Conservation (phyloP, 1,284 basidiomycete genomes). For the Peniophora sp. region DNA sequence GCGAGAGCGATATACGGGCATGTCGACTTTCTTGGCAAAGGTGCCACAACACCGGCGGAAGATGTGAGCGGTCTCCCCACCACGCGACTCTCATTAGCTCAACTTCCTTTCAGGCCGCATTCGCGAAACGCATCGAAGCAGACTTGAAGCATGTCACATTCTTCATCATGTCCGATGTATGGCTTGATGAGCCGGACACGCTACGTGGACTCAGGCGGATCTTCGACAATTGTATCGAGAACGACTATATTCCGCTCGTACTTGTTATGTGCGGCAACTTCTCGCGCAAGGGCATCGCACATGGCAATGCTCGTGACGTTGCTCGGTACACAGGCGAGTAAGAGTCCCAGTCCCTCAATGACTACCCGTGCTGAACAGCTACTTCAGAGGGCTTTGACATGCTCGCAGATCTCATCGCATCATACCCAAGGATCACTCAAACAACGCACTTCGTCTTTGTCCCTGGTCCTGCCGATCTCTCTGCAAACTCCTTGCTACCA, state of each 20-base stretch:
- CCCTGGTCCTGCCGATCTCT: slow-evolving; percentile 88
- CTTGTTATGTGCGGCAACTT: slow-evolving; percentile 97
- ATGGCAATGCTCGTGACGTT: slow-evolving; percentile 72
- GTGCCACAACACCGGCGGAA: slow-evolving; percentile 86
- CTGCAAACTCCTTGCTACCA: slow-evolving; percentile 71
- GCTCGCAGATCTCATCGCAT: slow-evolving; percentile 77
- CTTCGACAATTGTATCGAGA: slow-evolving; percentile 89
- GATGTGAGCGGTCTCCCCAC: slow-evolving; percentile 68
- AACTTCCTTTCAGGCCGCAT: slow-evolving; percentile 37
- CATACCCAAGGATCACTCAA: slow-evolving; percentile 71
- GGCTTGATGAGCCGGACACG: slow-evolving; percentile 87
- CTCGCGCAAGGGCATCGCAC: slow-evolving; percentile 71
- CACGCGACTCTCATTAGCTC: background rate
- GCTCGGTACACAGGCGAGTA: slow-evolving; percentile 74
- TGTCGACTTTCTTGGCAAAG: slow-evolving; percentile 91
- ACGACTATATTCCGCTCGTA: slow-evolving; percentile 76
- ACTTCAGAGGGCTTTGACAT: slow-evolving; percentile 75
- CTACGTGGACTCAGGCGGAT: slow-evolving; percentile 74
- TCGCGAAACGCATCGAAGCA: slow-evolving; percentile 50
- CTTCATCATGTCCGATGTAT: slow-evolving; percentile 92
- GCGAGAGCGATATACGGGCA: slow-evolving; percentile 88
- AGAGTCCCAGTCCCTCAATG: background rate
- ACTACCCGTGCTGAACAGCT: background rate
- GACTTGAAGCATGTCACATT: slow-evolving; percentile 78
- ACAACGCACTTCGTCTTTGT: slow-evolving; percentile 89